Conservation (phyloP, 2,329 filamentous ascomycete species). For the Botrytis byssoidea region DNA sequence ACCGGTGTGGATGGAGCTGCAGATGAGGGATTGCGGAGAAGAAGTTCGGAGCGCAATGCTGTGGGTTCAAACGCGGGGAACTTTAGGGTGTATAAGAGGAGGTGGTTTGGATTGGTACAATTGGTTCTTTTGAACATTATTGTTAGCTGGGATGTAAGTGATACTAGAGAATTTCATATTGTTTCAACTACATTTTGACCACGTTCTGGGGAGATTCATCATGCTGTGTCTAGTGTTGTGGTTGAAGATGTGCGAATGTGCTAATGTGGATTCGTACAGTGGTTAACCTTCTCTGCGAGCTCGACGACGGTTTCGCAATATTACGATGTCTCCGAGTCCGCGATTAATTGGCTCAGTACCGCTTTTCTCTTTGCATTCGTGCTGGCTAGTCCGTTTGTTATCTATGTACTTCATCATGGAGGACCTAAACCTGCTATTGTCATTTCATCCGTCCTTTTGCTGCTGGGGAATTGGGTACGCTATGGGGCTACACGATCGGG, state of each 20-base stretch:
- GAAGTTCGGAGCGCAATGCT: neutral
- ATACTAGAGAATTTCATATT: neutral
- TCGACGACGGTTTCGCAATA: constrained; percentile 71
- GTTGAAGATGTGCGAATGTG: constrained; percentile 19
- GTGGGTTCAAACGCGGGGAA: constrained; percentile 8
- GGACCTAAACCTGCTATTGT: constrained; percentile 79
- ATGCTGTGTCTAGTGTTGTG: neutral
- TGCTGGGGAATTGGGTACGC: constrained; percentile 88
- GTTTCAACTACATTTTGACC: neutral
- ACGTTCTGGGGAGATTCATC: neutral
- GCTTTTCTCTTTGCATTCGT: constrained; percentile 85
- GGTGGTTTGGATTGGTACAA: constrained; percentile 85
- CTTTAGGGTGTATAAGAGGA: constrained; percentile 71
- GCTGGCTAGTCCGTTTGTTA: constrained; percentile 65
- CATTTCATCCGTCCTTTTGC: constrained; percentile 66
- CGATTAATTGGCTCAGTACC: constrained; percentile 91
- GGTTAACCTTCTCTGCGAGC: constrained; percentile 88
- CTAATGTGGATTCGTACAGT: constrained; percentile 51
- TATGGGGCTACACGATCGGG: constrained; percentile 65
- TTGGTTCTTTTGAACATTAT: constrained; percentile 87
- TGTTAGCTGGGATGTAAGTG: constrained; percentile 90
- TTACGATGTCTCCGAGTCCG: constrained; percentile 70
- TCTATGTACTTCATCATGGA: constrained; percentile 72
- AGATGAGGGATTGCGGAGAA: constrained; percentile 8
- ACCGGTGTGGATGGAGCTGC: constrained; percentile 9